phyloP scores from a whole-genome alignment of 106 monocot genomes.

The Dioscorea alata region DNA sequence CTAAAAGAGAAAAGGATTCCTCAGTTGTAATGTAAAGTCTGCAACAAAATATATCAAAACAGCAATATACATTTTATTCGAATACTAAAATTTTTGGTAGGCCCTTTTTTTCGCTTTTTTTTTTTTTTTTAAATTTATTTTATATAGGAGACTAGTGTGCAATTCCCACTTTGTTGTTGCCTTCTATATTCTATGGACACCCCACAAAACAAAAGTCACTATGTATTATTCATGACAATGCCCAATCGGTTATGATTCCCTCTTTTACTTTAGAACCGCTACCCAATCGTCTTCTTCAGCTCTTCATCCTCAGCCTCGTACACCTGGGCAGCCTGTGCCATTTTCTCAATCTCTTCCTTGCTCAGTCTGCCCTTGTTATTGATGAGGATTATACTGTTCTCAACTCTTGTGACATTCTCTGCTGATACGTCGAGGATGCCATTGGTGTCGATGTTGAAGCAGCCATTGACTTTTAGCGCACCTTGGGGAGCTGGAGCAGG shows the following conservation, averaged over 20 bases:
- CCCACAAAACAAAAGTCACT: too few relatives aligned
- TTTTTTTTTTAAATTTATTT: too few relatives aligned
- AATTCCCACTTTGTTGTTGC: too few relatives aligned
- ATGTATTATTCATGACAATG: too few relatives aligned
- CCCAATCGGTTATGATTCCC: too few relatives aligned
- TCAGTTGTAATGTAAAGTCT: neutral
- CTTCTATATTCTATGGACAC: too few relatives aligned
- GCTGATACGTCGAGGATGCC: conserved; percentile 61
- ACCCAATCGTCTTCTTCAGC: conserved; percentile 48
- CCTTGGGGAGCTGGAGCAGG: conserved; percentile 54
- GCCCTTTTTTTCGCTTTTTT: too few relatives aligned
- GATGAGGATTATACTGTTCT: conserved; percentile 61
- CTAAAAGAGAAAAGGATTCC: neutral
- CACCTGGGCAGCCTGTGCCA: conserved; percentile 42
- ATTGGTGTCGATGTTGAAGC: conserved; percentile 60
- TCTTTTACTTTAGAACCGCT: too few relatives aligned
- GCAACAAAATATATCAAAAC: neutral
- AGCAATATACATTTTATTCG: neutral
- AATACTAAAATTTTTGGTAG: neutral
- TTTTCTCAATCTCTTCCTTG: conserved; percentile 48
- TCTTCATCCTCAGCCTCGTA: conserved; percentile 50
- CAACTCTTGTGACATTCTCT: conserved; percentile 44
- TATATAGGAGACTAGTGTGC: too few relatives aligned
- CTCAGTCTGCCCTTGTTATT: conserved; percentile 34
- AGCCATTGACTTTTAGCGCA: conserved; percentile 49